A percentile compares a stretch with the other conserved stretches of the same genome.
Conservation (phyloP, 2,329 filamentous ascomycete species). For the Beauveria sp. region DNA sequence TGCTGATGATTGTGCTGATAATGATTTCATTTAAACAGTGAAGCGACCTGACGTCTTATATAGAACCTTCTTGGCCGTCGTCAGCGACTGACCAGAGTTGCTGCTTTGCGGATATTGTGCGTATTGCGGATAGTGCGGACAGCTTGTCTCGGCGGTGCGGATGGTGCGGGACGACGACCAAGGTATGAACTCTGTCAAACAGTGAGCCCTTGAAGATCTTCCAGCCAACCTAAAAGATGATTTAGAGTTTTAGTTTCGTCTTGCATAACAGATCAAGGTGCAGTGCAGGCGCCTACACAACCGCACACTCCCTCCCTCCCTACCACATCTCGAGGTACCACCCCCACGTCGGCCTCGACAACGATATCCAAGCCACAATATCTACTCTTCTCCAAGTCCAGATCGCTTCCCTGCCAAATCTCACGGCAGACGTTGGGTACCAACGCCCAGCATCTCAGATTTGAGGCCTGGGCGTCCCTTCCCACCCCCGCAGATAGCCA, state of each 20-base stretch:
- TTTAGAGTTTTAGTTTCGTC: too few relatives aligned
- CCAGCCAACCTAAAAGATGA: too few relatives aligned
- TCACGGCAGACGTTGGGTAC: background rate
- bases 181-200: too few relatives aligned
- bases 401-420: background rate
- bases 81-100: background rate
- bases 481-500: background rate
- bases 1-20: background rate
- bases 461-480: background rate
- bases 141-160: background rate
- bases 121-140: slow-evolving; percentile 11
- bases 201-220: too few relatives aligned
- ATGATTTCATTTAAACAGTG: background rate
- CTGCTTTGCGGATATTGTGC: background rate
- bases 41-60: background rate
- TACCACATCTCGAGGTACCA: too few relatives aligned
- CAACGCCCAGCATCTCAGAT: background rate
- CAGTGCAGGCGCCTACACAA: too few relatives aligned
- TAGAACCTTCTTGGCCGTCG: background rate
- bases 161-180: background rate
- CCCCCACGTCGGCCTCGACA: too few relatives aligned
- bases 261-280: too few relatives aligned
- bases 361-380: background rate
- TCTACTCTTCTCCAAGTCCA: background rate
- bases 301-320: too few relatives aligned